Evolutionary conservation across 2,329 filamentous ascomycete genomes (phyloP), one percentile per base, ranked within the genome.

Genomic region (Orbilia oligospora): DNA sequence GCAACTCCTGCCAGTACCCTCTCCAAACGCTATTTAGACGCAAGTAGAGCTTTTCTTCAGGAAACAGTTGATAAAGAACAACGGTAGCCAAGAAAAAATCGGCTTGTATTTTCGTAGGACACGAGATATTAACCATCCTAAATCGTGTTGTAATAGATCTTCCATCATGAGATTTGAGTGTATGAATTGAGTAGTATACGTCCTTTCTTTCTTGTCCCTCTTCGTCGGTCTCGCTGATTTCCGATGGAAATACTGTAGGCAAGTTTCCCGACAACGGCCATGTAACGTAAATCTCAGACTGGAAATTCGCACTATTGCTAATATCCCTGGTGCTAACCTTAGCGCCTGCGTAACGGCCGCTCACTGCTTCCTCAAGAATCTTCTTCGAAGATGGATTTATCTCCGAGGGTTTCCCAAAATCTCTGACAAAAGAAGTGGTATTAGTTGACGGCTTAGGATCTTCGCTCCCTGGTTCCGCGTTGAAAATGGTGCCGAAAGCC

Each of bases 21-120:
- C 93, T 90, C 92, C 93, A 99, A 1, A 89, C 87, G 0, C 91
- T 87, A 3, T 94, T 93, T 16, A 99, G 86, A 64, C 92, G 89
- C 80, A 97, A 84, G 76, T 91, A 91, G 1, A 93, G 89, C 83
- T 97, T 98, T 80, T 97, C 93, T 82, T 98, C 95, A 81, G 93
- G 96, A 80, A 94, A 97, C 0, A 97, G 87, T 48, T 92, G 88
- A 83, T 97, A 97, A 0, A 99, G 85, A 0, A 92, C 93, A 12
- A 90, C 87, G 0, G 94, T 97, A 5, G 94, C 92, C 49, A 96
- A 88, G 81, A 91, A 98, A 0, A 91, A 91, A 84, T 98, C 94
- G 5, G 96, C 97, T 83, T 99, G 94, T 80, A 91, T 90, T 12
- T 87, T 81, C 67, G 93, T 68, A 16, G 68, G 68, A 38, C 75